These are phyloP conservation scores for Beta vulgaris DNA, from an alignment of 148 eudicot species.

Conservation along the genomic window DNA sequence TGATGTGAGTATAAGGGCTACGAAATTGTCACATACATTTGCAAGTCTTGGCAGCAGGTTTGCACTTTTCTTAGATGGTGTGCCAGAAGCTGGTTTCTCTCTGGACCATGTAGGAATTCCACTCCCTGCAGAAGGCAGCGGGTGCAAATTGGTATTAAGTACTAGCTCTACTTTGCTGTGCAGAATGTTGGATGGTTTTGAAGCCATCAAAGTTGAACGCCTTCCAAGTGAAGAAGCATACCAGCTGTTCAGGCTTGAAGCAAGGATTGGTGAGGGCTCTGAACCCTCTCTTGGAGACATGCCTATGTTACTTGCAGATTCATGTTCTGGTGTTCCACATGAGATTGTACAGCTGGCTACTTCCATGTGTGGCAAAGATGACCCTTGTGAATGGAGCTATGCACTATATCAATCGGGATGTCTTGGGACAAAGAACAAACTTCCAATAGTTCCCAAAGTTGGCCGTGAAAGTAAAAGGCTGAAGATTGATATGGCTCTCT, in stretches of 20 bases:
- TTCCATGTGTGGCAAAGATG: slow-evolving; percentile 1
- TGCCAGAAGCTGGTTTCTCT: slow-evolving; percentile 1
- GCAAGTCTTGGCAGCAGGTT: slow-evolving; percentile 9
- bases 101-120: slow-evolving; percentile 13
- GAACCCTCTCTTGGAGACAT: neutral
- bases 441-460: too few species aligned
- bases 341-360: slow-evolving; percentile 14
- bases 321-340: slow-evolving; percentile 18
- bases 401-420: neutral
- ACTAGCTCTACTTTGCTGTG: slow-evolving; percentile 5
- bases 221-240: slow-evolving; percentile 12
- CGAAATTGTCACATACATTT: neutral
- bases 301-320: neutral
- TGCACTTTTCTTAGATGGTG: slow-evolving; percentile 19
- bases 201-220: neutral
- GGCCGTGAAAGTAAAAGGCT: too few species aligned
- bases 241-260: slow-evolving; percentile 7
- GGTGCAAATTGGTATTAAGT: slow-evolving; percentile 18
- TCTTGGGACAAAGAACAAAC: neutral
- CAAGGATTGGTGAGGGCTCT: neutral
- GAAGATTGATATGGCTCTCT: too few species aligned
- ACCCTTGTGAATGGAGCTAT: slow-evolving; percentile 16
- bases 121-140: slow-evolving; percentile 9
- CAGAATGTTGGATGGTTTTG: neutral
- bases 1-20: slow-evolving; percentile 2